A percentile compares a stretch with the other conserved stretches of the same genome.
These are phyloP conservation scores for Metarhizium rileyi DNA, from an alignment of 2,329 filamentous ascomycete genomes.

Conservation along the genomic window DNA sequence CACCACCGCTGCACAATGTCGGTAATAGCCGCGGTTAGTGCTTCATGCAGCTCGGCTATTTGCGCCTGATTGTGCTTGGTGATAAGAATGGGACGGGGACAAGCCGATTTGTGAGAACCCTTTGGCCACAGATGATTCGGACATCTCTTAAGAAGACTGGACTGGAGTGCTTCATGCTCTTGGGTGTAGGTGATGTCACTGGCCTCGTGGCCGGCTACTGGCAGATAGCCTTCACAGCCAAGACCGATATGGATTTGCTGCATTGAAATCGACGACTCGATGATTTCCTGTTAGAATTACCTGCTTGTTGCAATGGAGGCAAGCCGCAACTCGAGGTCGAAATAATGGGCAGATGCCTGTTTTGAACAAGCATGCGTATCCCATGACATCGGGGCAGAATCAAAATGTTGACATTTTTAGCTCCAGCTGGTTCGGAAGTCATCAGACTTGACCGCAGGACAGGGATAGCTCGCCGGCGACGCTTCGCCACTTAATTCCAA, in stretches of 20 bases:
- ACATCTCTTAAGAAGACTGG: constrained; percentile 13
- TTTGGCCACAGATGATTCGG: constrained; percentile 19
- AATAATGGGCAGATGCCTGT: too few relatives aligned
- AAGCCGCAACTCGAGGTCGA: too few relatives aligned
- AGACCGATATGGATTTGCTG: constrained; percentile 14
- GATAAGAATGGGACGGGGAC: constrained; percentile 26
- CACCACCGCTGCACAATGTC: constrained; percentile 31
- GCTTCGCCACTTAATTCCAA: too few relatives aligned
- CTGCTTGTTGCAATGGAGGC: too few relatives aligned
- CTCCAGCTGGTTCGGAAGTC: too few relatives aligned
- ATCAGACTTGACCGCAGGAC: too few relatives aligned
- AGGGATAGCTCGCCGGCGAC: too few relatives aligned
- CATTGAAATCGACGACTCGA: constrained; percentile 1
- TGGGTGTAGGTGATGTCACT: constrained; percentile 4
- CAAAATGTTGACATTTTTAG: too few relatives aligned
- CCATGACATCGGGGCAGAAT: too few relatives aligned
- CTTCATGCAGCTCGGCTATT: constrained; percentile 19
- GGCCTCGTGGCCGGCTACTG: constrained; percentile 1
- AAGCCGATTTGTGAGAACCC: constrained; percentile 16
- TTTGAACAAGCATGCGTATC: too few relatives aligned
- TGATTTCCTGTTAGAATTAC: too few relatives aligned
- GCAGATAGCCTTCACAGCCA: constrained; percentile 2
- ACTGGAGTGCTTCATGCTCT: constrained; percentile 13
- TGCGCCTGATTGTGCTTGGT: constrained; percentile 19
- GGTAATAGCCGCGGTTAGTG: constrained; percentile 21